Conservation (phyloP, 257 asterid species). For the Penstemon davidsonii region DNA sequence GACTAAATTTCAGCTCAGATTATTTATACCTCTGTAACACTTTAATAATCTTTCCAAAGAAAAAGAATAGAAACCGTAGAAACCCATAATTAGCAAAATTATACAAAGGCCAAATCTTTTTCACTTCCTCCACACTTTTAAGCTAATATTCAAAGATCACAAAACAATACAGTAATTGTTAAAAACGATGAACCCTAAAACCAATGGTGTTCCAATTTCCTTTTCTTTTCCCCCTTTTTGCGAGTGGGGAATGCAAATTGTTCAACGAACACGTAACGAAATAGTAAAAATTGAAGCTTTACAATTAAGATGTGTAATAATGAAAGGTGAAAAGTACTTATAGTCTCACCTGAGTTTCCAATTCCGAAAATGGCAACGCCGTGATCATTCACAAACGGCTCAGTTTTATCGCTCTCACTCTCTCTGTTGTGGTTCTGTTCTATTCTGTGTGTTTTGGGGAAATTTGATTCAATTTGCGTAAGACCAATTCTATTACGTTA, state of each 20-base stretch:
- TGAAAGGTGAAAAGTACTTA: background rate
- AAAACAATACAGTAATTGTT: background rate
- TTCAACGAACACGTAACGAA: constrained; percentile 2
- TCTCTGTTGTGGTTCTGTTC: background rate
- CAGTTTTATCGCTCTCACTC: constrained; percentile 7
- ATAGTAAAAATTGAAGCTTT: background rate
- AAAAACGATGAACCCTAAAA: constrained; percentile 27
- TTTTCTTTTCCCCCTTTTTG: background rate
- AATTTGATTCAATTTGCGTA: constrained; percentile 19
- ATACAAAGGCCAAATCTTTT: background rate
- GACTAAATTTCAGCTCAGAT: background rate
- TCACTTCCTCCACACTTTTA: background rate
- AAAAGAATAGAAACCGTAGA: background rate
- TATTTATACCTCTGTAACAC: background rate
- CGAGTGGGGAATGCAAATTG: constrained; percentile 21
- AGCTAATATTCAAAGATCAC: background rate
- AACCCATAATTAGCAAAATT: constrained; percentile 18
- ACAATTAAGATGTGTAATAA: background rate
- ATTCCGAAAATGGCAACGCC: constrained; percentile 23
- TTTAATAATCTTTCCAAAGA: background rate
- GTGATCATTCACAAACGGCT: constrained; percentile 28
- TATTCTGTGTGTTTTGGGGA: constrained; percentile 11
- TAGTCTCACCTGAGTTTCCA: constrained; percentile 30
- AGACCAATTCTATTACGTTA: constrained; percentile 23
- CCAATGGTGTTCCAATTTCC: constrained; percentile 3